phyloP scores from a whole-genome alignment of 352 stramenopile species.

The Pythium diclinum region DNA sequence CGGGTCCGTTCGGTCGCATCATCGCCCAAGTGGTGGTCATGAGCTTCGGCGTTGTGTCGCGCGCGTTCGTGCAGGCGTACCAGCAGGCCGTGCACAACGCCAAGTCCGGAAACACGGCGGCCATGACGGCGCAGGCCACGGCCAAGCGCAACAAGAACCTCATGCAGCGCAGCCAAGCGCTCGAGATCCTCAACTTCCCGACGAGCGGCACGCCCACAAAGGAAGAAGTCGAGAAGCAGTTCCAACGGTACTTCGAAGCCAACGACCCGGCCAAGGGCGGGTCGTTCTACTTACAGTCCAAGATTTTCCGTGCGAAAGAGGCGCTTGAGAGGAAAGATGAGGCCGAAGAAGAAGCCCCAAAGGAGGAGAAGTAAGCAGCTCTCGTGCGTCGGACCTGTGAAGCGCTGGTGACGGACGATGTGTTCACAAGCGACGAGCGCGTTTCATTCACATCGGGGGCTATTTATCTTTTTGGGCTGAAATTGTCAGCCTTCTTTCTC shows the following conservation, averaged over 20 bases:
- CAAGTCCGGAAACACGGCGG: conserved; percentile 65
- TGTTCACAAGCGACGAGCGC: neutral
- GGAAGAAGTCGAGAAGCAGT: conserved; percentile 82
- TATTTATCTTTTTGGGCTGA: conserved; percentile 30
- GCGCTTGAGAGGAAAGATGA: conserved; percentile 57
- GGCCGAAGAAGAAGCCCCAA: conserved; percentile 21
- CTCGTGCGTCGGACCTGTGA: neutral
- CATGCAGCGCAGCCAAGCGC: conserved; percentile 72
- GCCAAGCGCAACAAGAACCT: conserved; percentile 75
- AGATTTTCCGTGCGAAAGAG: conserved; percentile 91
- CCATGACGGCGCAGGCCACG: conserved; percentile 58
- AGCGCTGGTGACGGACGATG: neutral
- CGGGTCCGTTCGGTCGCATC: conserved; percentile 74
- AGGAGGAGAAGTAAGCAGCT: conserved; percentile 23
- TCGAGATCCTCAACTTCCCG: conserved; percentile 84
- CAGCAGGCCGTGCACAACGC: conserved; percentile 87
- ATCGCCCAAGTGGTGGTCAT: conserved; percentile 85
- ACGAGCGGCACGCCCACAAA: conserved; percentile 40
- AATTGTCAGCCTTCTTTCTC: conserved; percentile 29
- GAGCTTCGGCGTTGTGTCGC: conserved; percentile 76
- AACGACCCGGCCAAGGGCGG: conserved; percentile 89
- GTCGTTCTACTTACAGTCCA: conserved; percentile 92
- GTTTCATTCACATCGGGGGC: conserved; percentile 17
- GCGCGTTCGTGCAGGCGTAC: conserved; percentile 87
- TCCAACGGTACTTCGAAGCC: conserved; percentile 83